Evolutionary conservation across 345 rosid genomes (phyloP).

Genomic region (Orychophragmus violaceus): DNA sequence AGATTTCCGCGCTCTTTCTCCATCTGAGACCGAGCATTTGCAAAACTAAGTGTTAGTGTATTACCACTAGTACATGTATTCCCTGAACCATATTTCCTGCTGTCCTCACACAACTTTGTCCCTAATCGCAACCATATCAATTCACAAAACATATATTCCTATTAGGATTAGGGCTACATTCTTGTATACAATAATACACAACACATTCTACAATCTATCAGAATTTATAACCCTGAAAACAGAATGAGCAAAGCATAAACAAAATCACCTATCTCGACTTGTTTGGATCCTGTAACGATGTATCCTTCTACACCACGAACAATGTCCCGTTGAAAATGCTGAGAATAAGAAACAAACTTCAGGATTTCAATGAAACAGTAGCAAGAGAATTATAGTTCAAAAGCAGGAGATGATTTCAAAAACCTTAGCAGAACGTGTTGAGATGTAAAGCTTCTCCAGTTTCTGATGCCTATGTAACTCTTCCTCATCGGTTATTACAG

Average conservation of each 20-base stretch:
- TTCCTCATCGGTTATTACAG: constrained; percentile 58
- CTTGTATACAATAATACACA: too few species aligned
- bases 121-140: constrained; percentile 34
- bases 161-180: too few species aligned
- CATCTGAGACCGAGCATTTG: constrained; percentile 72
- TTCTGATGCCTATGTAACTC: constrained; percentile 78
- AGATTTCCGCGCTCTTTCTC: constrained; percentile 82
- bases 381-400: neutral
- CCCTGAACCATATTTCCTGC: constrained; percentile 80
- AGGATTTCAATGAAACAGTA: neutral
- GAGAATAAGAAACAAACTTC: constrained; percentile 22
- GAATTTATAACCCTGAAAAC: neutral
- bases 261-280: constrained; percentile 74
- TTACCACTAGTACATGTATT: constrained; percentile 82
- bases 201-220: too few species aligned
- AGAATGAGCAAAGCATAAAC: neutral
- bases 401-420: constrained; percentile 2
- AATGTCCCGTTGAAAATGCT: constrained; percentile 91
- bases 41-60: constrained; percentile 52
- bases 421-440: constrained; percentile 93
- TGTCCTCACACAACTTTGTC: constrained; percentile 77
- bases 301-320: constrained; percentile 93
- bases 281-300: constrained; percentile 78
- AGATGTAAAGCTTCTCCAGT: constrained; percentile 85
- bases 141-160: neutral